Percentiles rank a stretch among this genome's conserved stretches.
Evolutionary conservation across 2,329 filamentous ascomycete genomes (phyloP).

Genomic region (Aspergillus sp.): DNA sequence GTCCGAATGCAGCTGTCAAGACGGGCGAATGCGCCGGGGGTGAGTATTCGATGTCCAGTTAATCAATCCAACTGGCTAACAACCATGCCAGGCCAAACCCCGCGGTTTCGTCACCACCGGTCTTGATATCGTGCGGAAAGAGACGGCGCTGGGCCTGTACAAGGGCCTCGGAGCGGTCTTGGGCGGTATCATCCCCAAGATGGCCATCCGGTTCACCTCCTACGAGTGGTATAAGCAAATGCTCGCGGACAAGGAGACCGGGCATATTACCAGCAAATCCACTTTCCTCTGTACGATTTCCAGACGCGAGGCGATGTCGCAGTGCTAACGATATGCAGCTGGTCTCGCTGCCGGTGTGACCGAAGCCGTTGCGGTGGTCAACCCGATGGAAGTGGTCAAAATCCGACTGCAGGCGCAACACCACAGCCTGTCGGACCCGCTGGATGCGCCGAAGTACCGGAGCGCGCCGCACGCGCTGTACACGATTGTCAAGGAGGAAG

Average conservation of each 20-base stretch:
- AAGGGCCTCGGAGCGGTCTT: conserved; percentile 96
- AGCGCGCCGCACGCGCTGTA: conserved; percentile 77
- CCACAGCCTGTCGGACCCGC: conserved; percentile 93
- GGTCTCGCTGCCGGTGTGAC: conserved; percentile 89
- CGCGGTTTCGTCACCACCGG: conserved; percentile 85
- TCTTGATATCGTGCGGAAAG: conserved; percentile 72
- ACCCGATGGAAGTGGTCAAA: conserved; percentile 98
- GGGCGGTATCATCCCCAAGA: conserved; percentile 95
- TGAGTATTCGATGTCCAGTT: conserved; percentile 31
- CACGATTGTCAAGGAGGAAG: conserved; percentile 88
- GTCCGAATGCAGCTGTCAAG: conserved; percentile 97
- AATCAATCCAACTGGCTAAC: conserved; percentile 6
- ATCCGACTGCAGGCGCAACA: conserved; percentile 96
- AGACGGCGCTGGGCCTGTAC: conserved; percentile 89
- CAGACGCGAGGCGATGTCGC: background rate
- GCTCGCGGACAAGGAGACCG: conserved; percentile 59
- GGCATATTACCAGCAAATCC: conserved; percentile 57
- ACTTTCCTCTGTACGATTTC: conserved; percentile 57
- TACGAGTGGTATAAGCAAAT: conserved; percentile 92
- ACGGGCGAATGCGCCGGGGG: conserved; percentile 70
- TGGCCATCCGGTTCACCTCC: conserved; percentile 97
- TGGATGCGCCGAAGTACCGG: conserved; percentile 93
- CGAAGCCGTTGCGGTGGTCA: conserved; percentile 92
- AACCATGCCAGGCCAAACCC: conserved; percentile 51
- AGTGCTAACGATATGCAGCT: conserved; percentile 41